A percentile compares a stretch with the other conserved stretches of the same genome.
Conservation (phyloP, 495 filamentous ascomycete genomes). For the Rostrohypoxylon terebratum region DNA sequence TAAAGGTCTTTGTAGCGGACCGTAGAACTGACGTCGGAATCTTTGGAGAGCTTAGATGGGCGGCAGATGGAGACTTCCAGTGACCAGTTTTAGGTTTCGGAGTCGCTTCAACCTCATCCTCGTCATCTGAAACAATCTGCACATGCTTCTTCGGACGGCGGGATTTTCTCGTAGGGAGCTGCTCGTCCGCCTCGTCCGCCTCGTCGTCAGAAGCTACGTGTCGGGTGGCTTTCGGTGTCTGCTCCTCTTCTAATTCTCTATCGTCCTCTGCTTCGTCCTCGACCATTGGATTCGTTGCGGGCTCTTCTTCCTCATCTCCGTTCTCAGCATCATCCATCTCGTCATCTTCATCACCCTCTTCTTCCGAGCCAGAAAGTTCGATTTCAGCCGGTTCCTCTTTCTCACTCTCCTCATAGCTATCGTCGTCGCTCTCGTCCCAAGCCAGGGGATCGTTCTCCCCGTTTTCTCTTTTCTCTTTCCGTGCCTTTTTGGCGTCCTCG, state of each 20-base stretch:
- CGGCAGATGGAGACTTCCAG: conserved; percentile 53
- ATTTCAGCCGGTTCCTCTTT: conserved; percentile 62
- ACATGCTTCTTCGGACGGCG: conserved; percentile 58
- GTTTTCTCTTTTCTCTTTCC: conserved; percentile 61
- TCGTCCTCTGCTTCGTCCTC: conserved; percentile 48
- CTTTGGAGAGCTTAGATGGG: conserved; percentile 55
- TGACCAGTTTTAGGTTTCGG: conserved; percentile 53
- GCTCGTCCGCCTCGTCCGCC: conserved; percentile 53
- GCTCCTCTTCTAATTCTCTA: conserved; percentile 47
- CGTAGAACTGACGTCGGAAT: conserved; percentile 66
- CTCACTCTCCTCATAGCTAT: conserved; percentile 63
- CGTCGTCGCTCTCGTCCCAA: conserved; percentile 73
- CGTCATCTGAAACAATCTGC: conserved; percentile 67
- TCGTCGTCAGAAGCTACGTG: conserved; percentile 59
- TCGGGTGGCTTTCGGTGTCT: conserved; percentile 53
- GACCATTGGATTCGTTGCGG: conserved; percentile 42
- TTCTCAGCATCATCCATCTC: conserved; percentile 36
- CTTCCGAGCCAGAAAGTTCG: conserved; percentile 63
- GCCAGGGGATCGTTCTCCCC: conserved; percentile 64
- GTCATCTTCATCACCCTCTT: conserved; percentile 40
- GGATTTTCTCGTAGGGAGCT: conserved; percentile 49
- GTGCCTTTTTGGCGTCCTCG: conserved; percentile 72
- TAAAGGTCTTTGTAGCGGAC: conserved; percentile 68
- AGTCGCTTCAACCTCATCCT: conserved; percentile 70
- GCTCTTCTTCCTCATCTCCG: conserved; percentile 51